These are phyloP conservation scores for Tricholoma sp. DNA, from an alignment of 768 basidiomycete species.

Conservation along the genomic window DNA sequence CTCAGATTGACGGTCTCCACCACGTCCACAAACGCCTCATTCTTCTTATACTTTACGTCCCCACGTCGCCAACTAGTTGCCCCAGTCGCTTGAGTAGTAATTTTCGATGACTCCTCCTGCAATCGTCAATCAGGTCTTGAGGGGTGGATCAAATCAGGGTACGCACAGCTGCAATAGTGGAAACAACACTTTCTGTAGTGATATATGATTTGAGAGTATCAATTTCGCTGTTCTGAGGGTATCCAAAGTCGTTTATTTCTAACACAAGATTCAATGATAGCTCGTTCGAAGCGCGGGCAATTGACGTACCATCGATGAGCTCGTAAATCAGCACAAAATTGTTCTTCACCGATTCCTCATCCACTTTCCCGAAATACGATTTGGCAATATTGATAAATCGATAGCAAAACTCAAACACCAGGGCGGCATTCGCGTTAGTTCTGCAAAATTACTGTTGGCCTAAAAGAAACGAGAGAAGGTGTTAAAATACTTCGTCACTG, in stretches of 20 bases:
- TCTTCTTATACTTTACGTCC: conserved; percentile 99
- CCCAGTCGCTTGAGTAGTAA: conserved; percentile 95
- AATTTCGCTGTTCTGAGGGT: conserved; percentile 98
- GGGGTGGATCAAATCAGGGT: not conserved
- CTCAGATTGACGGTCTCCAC: conserved; percentile 94
- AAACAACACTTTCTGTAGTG: conserved; percentile 92
- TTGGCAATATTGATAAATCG: conserved; percentile 92
- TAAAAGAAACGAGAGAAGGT: not conserved
- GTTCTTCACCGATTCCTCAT: conserved; percentile 98
- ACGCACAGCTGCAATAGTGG: conserved; percentile 76
- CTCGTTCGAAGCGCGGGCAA: not conserved
- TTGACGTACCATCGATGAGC: conserved; percentile 80
- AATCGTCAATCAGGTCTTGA: conserved; percentile 4
- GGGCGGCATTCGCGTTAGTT: conserved; percentile 94
- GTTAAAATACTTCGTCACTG: conserved; percentile 81
- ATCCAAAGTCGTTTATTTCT: conserved; percentile 98
- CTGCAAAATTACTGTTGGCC: conserved; percentile 33
- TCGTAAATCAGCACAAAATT: conserved; percentile 99
- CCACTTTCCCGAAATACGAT: conserved; percentile 97
- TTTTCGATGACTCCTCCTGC: conserved; percentile 95
- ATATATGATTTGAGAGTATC: conserved; percentile 98
- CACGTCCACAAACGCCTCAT: conserved; percentile 99
- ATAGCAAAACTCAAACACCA: conserved; percentile 98
- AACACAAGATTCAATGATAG: conserved; percentile 1
- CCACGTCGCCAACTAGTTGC: conserved; percentile 92